Conservation (phyloP, 1,284 basidiomycete genomes). For the Tetrapyrgos nigripes region DNA sequence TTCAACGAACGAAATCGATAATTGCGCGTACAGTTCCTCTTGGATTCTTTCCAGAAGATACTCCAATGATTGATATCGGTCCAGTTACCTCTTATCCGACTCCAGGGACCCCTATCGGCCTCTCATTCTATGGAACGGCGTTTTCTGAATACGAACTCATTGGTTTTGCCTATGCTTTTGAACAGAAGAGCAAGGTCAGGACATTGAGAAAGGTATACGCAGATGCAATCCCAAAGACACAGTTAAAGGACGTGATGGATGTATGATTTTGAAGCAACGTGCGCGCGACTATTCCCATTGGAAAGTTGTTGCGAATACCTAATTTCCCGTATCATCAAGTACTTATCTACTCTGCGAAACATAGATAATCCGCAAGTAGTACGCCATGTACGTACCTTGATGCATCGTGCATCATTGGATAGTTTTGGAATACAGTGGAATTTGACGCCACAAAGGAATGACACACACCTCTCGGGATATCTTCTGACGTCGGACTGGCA, state of each 20-base stretch:
- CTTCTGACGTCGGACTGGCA: no score
- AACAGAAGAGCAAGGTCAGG: conserved; percentile 67
- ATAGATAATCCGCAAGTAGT: no score
- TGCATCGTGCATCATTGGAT: no score
- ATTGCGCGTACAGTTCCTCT: conserved; percentile 53
- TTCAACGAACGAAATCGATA: no score
- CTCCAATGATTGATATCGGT: conserved; percentile 41
- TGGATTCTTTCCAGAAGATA: conserved; percentile 62
- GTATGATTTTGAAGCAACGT: not conserved
- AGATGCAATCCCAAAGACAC: conserved; percentile 66
- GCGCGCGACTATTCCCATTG: no score
- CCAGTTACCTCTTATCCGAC: conserved; percentile 56
- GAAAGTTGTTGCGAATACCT: no score
- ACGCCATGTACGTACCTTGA: no score
- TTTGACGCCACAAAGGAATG: no score
- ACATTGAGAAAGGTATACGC: conserved; percentile 55
- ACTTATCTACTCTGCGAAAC: no score
- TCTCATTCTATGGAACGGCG: conserved; percentile 69
- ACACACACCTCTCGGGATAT: no score
- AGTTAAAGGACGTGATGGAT: conserved; percentile 57
- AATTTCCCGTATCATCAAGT: no score
- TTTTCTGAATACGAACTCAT: conserved; percentile 66
- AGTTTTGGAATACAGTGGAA: no score
- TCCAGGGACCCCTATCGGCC: conserved; percentile 66
- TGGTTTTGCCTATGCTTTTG: conserved; percentile 67